Evolutionary conservation across 441 rosid genomes (phyloP).

Genomic region (Euphorbia celastroides): DNA sequence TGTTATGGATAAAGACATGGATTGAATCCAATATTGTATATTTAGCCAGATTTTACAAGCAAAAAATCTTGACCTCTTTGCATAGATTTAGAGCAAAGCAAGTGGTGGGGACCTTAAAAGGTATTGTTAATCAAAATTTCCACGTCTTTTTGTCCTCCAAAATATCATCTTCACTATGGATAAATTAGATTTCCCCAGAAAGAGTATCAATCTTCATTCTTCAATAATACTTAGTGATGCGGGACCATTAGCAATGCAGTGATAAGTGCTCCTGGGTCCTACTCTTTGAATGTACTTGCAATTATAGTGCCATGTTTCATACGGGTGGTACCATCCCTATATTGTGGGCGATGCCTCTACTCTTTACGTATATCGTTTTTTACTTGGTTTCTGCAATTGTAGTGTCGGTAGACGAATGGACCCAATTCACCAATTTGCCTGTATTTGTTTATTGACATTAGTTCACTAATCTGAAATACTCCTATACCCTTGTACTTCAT

Average conservation of each 20-base stretch:
- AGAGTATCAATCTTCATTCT: too few species aligned
- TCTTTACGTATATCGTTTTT: neutral
- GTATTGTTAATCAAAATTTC: neutral
- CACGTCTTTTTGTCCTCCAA: conserved; percentile 12
- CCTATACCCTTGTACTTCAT: neutral
- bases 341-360: conserved; percentile 4
- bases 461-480: neutral
- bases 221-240: conserved; percentile 10
- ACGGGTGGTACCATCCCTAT: conserved; percentile 8
- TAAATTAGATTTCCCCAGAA: too few species aligned
- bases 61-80: neutral
- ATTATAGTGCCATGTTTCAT: neutral
- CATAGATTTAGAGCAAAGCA: conserved; percentile 1
- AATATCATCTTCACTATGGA: conserved; percentile 19
- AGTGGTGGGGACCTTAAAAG: conserved; percentile 18
- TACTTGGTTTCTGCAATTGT: conserved; percentile 4
- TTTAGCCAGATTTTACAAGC: conserved; percentile 10
- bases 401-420: conserved; percentile 16
- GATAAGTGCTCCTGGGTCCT: conserved; percentile 19
- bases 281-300: conserved; percentile 11
- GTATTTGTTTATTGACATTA: neutral
- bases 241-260: conserved; percentile 17
- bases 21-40: conserved; percentile 8
- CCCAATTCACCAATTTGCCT: neutral
- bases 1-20: conserved; percentile 13